Percentiles rank a stretch among this genome's conserved stretches.
These are phyloP conservation scores for Monosporascus sp. DNA, from an alignment of 2,329 filamentous ascomycete species.

Conservation along the genomic window DNA sequence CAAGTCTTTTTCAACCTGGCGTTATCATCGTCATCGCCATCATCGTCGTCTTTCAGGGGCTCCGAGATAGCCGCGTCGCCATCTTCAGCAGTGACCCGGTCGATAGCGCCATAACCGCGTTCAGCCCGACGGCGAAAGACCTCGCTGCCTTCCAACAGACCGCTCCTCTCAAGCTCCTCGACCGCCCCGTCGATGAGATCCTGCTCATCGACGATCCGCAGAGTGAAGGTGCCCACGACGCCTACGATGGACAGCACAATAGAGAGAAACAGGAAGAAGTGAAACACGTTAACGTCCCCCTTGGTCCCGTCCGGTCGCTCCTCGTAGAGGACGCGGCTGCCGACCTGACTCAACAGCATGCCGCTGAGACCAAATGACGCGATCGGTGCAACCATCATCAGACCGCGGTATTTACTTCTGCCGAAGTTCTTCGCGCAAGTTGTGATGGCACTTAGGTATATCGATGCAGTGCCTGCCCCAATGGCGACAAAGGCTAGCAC, in stretches of 20 bases:
- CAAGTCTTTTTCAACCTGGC: conserved; percentile 73
- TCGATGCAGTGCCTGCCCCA: conserved; percentile 76
- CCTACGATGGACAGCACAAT: conserved; percentile 67
- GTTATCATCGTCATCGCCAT: conserved; percentile 37
- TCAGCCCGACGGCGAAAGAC: conserved; percentile 59
- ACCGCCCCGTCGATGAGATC: conserved; percentile 86
- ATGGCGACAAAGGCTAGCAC: conserved; percentile 77
- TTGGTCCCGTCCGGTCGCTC: conserved; percentile 55
- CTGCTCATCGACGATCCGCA: conserved; percentile 78
- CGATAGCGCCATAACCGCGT: conserved; percentile 59
- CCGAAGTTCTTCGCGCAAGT: conserved; percentile 99
- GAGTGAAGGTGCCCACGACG: conserved; percentile 64
- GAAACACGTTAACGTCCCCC: conserved; percentile 68
- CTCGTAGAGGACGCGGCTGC: conserved; percentile 72
- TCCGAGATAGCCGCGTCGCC: conserved; percentile 38
- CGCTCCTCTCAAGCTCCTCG: conserved; percentile 85
- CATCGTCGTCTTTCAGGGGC: conserved; percentile 31
- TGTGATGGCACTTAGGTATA: conserved; percentile 89
- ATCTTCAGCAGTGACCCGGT: conserved; percentile 34
- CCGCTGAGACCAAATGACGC: conserved; percentile 89
- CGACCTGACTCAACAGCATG: conserved; percentile 92
- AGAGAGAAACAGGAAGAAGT: conserved; percentile 82
- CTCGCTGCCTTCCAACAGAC: conserved; percentile 69
- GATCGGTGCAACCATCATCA: conserved; percentile 87
- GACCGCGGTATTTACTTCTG: conserved; percentile 75